These are phyloP conservation scores for Mycena vulgaris DNA, from an alignment of 768 basidiomycete species.

Conservation along the genomic window DNA sequence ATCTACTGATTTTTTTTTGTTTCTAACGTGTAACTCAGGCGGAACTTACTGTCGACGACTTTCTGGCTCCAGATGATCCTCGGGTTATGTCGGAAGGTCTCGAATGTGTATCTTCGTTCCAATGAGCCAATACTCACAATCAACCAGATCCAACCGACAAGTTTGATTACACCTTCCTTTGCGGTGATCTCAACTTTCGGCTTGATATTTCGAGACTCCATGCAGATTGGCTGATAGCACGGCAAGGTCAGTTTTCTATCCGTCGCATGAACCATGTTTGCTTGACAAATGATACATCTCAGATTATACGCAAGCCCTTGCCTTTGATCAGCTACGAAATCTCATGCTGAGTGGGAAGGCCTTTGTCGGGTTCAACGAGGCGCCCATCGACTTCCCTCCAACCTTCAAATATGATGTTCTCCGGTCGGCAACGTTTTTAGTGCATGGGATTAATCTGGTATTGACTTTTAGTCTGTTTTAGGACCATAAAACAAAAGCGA, in stretches of 20 bases:
- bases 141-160: constrained; percentile 83
- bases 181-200: constrained; percentile 94
- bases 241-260: constrained; percentile 71
- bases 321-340: constrained; percentile 89
- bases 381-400: constrained; percentile 86
- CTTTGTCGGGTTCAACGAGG: constrained; percentile 88
- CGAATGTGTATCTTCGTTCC: constrained; percentile 18
- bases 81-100: constrained; percentile 81
- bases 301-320: constrained; percentile 90
- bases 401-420: constrained; percentile 95
- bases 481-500: constrained; percentile 67
- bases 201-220: constrained; percentile 91
- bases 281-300: constrained; percentile 29
- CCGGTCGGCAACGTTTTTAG: no score
- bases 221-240: constrained; percentile 93
- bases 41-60: constrained; percentile 86
- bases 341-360: constrained; percentile 80
- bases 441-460: no score
- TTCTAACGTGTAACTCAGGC: constrained; percentile 56
- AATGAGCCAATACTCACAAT: constrained; percentile 16
- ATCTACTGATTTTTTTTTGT: not conserved
- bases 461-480: no score
- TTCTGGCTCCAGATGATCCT: constrained; percentile 75
- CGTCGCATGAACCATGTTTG: no score
- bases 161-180: constrained; percentile 92